phyloP scores from a whole-genome alignment of 352 stramenopile species.

The Globisporangium middletonii region DNA sequence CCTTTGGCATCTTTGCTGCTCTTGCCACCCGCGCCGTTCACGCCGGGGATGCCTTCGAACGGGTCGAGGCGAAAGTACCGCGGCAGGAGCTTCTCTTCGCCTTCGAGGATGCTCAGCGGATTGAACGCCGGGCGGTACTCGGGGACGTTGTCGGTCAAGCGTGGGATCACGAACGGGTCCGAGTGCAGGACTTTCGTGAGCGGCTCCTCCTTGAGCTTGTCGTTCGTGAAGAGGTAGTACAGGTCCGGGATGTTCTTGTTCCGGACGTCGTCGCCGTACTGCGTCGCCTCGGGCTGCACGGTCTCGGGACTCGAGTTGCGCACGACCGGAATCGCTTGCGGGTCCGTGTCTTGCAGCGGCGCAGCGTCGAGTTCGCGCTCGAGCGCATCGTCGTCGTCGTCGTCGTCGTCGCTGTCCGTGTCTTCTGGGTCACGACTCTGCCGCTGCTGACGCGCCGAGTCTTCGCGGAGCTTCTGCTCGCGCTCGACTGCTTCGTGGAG shows the following conservation, averaged over 20 bases:
- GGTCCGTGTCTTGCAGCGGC: background rate
- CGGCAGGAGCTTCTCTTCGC: conserved; percentile 64
- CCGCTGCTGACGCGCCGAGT: background rate
- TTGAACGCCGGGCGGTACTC: conserved; percentile 70
- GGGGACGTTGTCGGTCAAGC: conserved; percentile 63
- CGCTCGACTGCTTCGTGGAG: conserved; percentile 16
- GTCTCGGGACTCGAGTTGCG: conserved; percentile 8
- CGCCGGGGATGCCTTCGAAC: conserved; percentile 15
- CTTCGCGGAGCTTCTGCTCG: conserved; percentile 6
- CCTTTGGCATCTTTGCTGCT: background rate
- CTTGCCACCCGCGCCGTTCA: background rate
- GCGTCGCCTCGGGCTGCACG: background rate
- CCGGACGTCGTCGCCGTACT: conserved; percentile 13
- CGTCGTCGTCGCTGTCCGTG: background rate
- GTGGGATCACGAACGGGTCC: conserved; percentile 69
- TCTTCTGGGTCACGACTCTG: background rate
- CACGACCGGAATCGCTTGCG: background rate
- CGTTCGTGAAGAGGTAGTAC: conserved; percentile 58
- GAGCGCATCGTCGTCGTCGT: background rate
- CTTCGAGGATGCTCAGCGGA: conserved; percentile 59
- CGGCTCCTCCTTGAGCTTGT: conserved; percentile 52
- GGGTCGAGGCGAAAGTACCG: conserved; percentile 55
- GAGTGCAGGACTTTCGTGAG: conserved; percentile 38
- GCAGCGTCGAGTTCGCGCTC: background rate
- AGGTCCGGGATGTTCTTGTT: conserved; percentile 34